Evolutionary conservation across 2,329 filamentous ascomycete genomes (phyloP).

Genomic region (Fusarium chaquense): DNA sequence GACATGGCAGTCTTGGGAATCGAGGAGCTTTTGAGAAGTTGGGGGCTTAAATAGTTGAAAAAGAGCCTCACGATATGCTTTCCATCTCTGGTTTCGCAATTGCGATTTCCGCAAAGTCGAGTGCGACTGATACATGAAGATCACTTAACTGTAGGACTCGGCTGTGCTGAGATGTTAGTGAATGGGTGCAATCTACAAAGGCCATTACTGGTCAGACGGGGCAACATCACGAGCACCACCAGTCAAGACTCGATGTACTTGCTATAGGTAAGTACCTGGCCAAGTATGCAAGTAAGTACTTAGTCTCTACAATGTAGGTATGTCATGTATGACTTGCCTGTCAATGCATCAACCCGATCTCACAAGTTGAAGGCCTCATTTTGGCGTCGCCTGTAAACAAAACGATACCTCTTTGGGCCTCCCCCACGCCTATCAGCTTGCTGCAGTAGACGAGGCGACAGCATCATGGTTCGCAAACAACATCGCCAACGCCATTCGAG

Average conservation of each 20-base stretch:
- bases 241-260: not conserved
- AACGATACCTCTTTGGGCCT: slow-evolving; percentile 25
- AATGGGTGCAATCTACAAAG: not conserved
- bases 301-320: slow-evolving; percentile 18
- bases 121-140: slow-evolving; percentile 14
- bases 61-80: slow-evolving; percentile 8
- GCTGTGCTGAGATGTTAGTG: slow-evolving; percentile 2
- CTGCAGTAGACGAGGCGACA: slow-evolving; percentile 23
- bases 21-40: not conserved
- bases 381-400: slow-evolving; percentile 32
- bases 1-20: not conserved
- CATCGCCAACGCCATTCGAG: slow-evolving; percentile 19
- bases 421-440: slow-evolving; percentile 21
- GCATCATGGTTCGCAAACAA: slow-evolving; percentile 39
- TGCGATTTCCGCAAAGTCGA: slow-evolving; percentile 37
- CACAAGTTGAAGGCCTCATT: slow-evolving; percentile 20
- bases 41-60: slow-evolving; percentile 24
- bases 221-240: slow-evolving; percentile 6
- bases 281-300: slow-evolving; percentile 5
- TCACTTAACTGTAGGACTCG: slow-evolving; percentile 5
- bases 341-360: slow-evolving; percentile 8
- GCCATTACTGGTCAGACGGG: slow-evolving; percentile 16
- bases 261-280: not conserved
- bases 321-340: slow-evolving; percentile 40
- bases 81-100: slow-evolving; percentile 21